These are phyloP conservation scores for Sodiomyces alkalinus DNA, from an alignment of 2,329 filamentous ascomycete species.

Conservation along the genomic window DNA sequence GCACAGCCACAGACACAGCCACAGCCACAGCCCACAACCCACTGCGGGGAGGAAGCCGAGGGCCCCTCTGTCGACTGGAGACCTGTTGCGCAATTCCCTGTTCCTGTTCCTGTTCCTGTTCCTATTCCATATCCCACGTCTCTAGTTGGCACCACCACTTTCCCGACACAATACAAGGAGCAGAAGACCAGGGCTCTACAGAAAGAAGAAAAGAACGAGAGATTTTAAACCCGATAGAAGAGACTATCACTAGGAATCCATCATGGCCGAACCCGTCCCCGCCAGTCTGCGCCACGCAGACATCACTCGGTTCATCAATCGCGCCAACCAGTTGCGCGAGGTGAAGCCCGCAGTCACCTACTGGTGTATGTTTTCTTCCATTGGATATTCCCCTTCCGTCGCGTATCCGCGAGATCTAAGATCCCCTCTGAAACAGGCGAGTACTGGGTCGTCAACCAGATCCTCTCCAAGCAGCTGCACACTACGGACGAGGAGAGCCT, in stretches of 20 bases:
- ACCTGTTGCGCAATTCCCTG: background rate
- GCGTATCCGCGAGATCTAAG: constrained; percentile 1
- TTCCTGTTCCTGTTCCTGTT: background rate
- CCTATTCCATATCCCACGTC: no score
- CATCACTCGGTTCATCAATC: constrained; percentile 67
- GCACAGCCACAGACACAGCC: no score
- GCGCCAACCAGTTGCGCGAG: constrained; percentile 70
- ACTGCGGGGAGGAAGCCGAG: no score
- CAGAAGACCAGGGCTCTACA: no score
- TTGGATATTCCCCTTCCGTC: background rate
- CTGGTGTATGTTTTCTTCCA: constrained; percentile 58
- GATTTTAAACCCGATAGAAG: no score
- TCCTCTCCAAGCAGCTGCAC: constrained; percentile 69
- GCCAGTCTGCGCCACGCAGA: constrained; percentile 64
- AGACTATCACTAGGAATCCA: no score
- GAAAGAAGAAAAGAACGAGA: no score
- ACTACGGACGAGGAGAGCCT: constrained; percentile 62
- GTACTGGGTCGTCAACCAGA: constrained; percentile 87
- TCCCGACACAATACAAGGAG: no score
- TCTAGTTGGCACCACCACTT: no score
- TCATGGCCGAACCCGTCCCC: constrained; percentile 61
- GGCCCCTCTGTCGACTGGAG: no score
- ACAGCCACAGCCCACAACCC: no score
- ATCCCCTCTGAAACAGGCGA: constrained; percentile 48
- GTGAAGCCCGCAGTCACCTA: constrained; percentile 83